phyloP scores from a whole-genome alignment of 2,329 filamentous ascomycete genomes.

The Gaeumannomyces sp. region DNA sequence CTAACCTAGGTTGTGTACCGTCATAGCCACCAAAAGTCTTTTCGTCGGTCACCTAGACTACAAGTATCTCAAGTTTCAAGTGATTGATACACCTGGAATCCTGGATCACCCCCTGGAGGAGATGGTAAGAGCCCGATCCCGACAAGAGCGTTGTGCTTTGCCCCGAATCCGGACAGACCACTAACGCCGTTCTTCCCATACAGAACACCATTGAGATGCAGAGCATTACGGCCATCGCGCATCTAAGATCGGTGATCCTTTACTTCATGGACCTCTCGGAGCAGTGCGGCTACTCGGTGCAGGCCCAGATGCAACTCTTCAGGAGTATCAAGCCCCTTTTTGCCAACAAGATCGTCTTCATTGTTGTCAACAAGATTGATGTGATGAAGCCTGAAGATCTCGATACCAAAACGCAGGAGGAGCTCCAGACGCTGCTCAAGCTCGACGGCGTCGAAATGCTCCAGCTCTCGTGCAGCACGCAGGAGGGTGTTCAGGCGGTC shows the following conservation, averaged over 20 bases:
- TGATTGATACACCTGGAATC: slow-evolving; percentile 96
- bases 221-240: slow-evolving; percentile 94
- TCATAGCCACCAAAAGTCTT: slow-evolving; percentile 72
- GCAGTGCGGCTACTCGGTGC: slow-evolving; percentile 91
- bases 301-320: slow-evolving; percentile 91
- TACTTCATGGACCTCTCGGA: slow-evolving; percentile 99
- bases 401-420: slow-evolving; percentile 58
- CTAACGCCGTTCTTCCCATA: not conserved
- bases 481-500: slow-evolving; percentile 88
- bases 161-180: not conserved
- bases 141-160: not conserved
- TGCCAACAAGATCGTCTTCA: slow-evolving; percentile 92
- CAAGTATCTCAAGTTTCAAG: slow-evolving; percentile 80
- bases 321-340: slow-evolving; percentile 95
- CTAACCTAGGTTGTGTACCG: slow-evolving; percentile 32
- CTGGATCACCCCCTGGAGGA: slow-evolving; percentile 95
- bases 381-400: slow-evolving; percentile 82
- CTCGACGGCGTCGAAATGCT: slow-evolving; percentile 66
- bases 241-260: slow-evolving; percentile 87
- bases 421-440: slow-evolving; percentile 75
- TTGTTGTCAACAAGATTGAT: slow-evolving; percentile 98
- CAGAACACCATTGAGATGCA: slow-evolving; percentile 97
- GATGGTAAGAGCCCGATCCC: slow-evolving; percentile 48
- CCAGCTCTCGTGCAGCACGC: slow-evolving; percentile 89
- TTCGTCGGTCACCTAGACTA: slow-evolving; percentile 98